Evolutionary conservation across 1,284 basidiomycete species (phyloP), one percentile per base, ranked within the genome.

Genomic region (Cystobasidium pallidum): DNA sequence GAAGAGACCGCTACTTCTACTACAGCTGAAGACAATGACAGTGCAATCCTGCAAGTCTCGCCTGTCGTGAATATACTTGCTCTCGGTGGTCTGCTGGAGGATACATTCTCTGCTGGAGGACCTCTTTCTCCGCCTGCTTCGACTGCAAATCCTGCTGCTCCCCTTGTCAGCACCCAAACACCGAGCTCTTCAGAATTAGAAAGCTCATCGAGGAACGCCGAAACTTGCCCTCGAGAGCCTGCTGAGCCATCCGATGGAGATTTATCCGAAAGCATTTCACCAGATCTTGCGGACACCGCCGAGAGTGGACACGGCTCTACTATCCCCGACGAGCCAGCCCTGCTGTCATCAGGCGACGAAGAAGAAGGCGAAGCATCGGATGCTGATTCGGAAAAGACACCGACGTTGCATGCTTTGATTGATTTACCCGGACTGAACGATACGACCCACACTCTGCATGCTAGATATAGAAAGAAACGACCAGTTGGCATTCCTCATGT

Each of bases 391-490:
- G 57, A 58, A 7, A 61, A 61, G 17, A 61, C 58, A 61, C 58
- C 58, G 15, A 61, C 58, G 24, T 34, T 45, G n/a, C 58, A 43
- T 28, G 8, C 58, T 11, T 26, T 39, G 1, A 21, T 61, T 3
- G 58, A 41, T 11, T 24, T 61, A 21, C 58, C 58, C 13, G 45
- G 26, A 61, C 11, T 45, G 13, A 43, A 61, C 21, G 58, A 61
- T 39, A 61, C 58, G 26, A 45, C 36, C 13, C 39, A 41, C 17
- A 24, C 58, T 45, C 21, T 61, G 4, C n/a, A 41, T 2, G n/a
- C 58, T 24, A 30, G 39, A 43, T 61, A 43, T 30, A 30, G 58
- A 26, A 61, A 61, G 58, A 61, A 61, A n/a, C 43, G 36, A 41
- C 28, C 26, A 3, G 58, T 61, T 4, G 58, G 39, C 0, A 45